A percentile compares a stretch with the other conserved stretches of the same genome.
phyloP scores from a whole-genome alignment of 2,329 filamentous ascomycete species.

The Stagonosporopsis tanaceti region DNA sequence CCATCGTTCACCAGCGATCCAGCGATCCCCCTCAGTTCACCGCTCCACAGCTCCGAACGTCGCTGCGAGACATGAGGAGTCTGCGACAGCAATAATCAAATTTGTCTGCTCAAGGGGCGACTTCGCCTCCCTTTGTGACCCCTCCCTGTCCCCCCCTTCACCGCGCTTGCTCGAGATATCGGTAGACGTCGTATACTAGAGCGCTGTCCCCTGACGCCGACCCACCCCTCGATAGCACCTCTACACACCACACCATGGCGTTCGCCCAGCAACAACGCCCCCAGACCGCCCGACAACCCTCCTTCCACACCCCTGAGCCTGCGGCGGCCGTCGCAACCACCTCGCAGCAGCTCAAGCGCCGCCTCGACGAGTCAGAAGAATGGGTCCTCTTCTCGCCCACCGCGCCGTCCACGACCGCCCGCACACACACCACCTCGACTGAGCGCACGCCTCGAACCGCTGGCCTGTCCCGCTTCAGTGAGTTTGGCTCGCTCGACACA shows the following conservation, averaged over 20 bases:
- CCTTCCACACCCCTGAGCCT: constrained; percentile 42
- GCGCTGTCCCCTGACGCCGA: constrained; percentile 20
- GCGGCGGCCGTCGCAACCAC: constrained; percentile 33
- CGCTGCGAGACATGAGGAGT: constrained; percentile 33
- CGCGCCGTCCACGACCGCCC: constrained; percentile 70
- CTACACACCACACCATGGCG: constrained; percentile 40
- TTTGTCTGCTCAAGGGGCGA: constrained; percentile 18
- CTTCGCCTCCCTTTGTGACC: neutral
- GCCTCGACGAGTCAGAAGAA: constrained; percentile 79
- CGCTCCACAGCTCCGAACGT: constrained; percentile 23
- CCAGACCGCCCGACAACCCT: constrained; percentile 44
- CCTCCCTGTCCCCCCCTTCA: constrained; percentile 4
- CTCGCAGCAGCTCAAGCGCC: constrained; percentile 53
- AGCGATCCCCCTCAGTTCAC: constrained; percentile 26
- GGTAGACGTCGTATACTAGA: constrained; percentile 13
- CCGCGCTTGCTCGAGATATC: constrained; percentile 21
- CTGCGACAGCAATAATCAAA: constrained; percentile 22
- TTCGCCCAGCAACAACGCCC: constrained; percentile 51
- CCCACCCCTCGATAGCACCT: constrained; percentile 17
- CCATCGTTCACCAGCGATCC: constrained; percentile 16
- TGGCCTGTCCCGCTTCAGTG: constrained; percentile 77
- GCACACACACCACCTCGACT: constrained; percentile 72
- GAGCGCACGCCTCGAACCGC: constrained; percentile 71
- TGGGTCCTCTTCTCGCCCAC: constrained; percentile 88
- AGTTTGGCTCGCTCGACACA: constrained; percentile 80